Base-by-base conservation (phyloP, 31 red algal species). In the Endocladia muricata region DNA sequence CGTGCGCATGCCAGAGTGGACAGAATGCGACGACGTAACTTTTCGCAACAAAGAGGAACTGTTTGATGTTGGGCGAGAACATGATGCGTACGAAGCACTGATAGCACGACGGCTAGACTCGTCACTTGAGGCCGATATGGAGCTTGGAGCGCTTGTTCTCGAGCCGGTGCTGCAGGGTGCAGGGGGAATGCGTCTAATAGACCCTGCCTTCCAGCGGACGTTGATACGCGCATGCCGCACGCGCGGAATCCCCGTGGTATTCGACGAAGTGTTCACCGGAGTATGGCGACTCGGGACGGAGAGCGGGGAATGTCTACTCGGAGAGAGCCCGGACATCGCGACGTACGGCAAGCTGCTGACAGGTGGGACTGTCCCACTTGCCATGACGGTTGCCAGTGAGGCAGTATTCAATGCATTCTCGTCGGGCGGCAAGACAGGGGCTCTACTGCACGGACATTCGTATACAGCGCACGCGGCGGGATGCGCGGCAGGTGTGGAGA, bases 401-500 rank as follows among this genome's bases (percentile, higher is more conserved):
- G 88, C 83, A 61, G 89, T 95, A 32, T 95, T 99, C 38, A 42
- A 78, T 2, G 88, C 89, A 11, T 99, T 99, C 61, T 58, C 61
- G 26, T 88, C 85, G 2, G 70, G 41, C 15, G 65, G 67, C 13
- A 88, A 93, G 39, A 40, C 52, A 28, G 79, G 93, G 40, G 96
- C 92, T 19, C 77, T 99, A 60, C 84, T 99, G 63, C 92, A 99
- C 83, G 96, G 96, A 5, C 96, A 95, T 82, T 95, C 96, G 17
- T 99, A 93, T 59, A 88, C 92, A 15, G 96, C 74, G 26, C 82
- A 99, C 85, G 88, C 88, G 51, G 73, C 75, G 9, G 96, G 96
- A 13, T 99, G 96, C 78, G 89, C 89, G 40, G 92, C 88, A 36
- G 92, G 87, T 13, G 73, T 93, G 29, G 76, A 94, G 39, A 37